These are phyloP conservation scores for Epithele typhae DNA, from an alignment of 768 basidiomycete species.

Conservation along the genomic window DNA sequence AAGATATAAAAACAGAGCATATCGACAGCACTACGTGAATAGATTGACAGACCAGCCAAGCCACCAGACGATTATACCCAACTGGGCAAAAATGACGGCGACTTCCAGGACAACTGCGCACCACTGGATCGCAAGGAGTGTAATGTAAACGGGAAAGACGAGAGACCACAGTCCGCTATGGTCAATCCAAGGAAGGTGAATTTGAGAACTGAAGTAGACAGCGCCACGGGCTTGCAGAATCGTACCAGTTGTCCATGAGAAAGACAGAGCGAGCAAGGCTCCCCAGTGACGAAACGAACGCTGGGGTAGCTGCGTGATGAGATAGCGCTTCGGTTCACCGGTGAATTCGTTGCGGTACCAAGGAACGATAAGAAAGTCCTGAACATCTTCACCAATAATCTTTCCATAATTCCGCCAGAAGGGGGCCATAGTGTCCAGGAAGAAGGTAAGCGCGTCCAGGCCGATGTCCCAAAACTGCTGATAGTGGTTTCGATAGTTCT, in stretches of 20 bases:
- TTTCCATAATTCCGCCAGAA: constrained; percentile 82
- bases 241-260: constrained; percentile 42
- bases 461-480: constrained; percentile 81
- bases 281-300: constrained; percentile 70
- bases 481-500: constrained; percentile 76
- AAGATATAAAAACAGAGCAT: constrained; percentile 8
- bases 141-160: constrained; percentile 57
- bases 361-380: constrained; percentile 78
- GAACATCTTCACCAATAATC: constrained; percentile 74
- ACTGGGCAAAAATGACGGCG: constrained; percentile 51
- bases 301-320: constrained; percentile 50
- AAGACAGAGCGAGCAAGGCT: constrained; percentile 49
- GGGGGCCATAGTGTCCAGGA: constrained; percentile 73
- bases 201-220: constrained; percentile 47
- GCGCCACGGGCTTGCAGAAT: constrained; percentile 58
- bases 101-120: constrained; percentile 57
- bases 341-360: constrained; percentile 84
- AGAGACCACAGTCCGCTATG: constrained; percentile 62
- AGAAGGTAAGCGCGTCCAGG: constrained; percentile 70
- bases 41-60: constrained; percentile 63
- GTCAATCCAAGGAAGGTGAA: constrained; percentile 53
- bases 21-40: constrained; percentile 28
- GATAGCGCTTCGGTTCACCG: constrained; percentile 67
- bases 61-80: constrained; percentile 70
- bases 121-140: constrained; percentile 65